Conservation (phyloP, 352 stramenopile species). For the Globisporangium radiosum region DNA sequence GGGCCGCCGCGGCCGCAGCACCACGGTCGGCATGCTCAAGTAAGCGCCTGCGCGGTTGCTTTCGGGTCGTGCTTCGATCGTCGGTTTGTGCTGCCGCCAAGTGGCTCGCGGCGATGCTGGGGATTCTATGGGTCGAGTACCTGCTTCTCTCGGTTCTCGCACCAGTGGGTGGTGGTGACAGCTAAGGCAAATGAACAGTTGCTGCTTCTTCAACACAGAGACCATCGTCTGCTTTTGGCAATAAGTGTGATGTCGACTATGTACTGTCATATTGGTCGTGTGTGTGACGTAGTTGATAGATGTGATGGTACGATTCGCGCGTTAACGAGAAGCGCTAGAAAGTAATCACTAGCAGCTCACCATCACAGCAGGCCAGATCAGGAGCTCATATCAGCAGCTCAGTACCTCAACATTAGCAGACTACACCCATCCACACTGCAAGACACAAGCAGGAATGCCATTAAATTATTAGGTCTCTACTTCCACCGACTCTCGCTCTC, state of each 20-base stretch:
- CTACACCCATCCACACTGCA: too few species aligned
- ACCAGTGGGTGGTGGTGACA: conserved; percentile 9
- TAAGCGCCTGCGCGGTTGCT: conserved; percentile 33
- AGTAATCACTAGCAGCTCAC: too few species aligned
- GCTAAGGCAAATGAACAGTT: conserved; percentile 18
- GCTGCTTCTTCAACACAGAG: conserved; percentile 14
- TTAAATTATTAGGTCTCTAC: background rate
- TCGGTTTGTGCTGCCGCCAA: background rate
- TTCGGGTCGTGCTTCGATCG: conserved; percentile 15
- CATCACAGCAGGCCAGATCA: too few species aligned
- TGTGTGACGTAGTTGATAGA: too few species aligned
- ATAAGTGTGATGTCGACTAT: too few species aligned
- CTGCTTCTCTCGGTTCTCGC: conserved; percentile 10
- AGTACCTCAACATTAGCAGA: too few species aligned
- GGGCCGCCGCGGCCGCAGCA: conserved; percentile 86
- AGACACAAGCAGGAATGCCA: background rate
- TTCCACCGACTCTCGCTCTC: background rate
- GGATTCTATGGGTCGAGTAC: conserved; percentile 36
- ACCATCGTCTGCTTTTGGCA: background rate
- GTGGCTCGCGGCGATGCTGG: conserved; percentile 30
- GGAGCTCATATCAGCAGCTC: too few species aligned
- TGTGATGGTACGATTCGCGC: too few species aligned
- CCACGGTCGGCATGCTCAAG: conserved; percentile 80
- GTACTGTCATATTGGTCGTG: too few species aligned
- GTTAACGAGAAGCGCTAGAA: too few species aligned